A percentile compares a stretch with the other conserved stretches of the same genome.
Evolutionary conservation across 2,329 filamentous ascomycete species (phyloP).

Genomic region (Aquanectria penicillioides): DNA sequence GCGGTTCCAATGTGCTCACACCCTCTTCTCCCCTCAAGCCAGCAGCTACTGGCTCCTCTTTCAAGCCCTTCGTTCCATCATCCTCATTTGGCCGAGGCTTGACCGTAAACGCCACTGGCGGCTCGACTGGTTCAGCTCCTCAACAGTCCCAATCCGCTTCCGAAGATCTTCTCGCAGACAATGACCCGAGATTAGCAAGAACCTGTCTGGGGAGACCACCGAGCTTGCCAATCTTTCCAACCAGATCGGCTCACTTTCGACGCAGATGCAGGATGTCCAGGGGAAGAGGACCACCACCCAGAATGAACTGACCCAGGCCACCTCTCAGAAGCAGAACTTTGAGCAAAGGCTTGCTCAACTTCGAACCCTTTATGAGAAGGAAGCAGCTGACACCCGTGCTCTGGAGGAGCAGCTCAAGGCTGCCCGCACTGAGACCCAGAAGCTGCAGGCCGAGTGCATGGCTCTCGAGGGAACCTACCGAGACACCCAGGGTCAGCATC

Average conservation of each 20-base stretch:
- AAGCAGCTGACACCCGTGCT: conserved; percentile 85
- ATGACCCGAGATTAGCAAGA: conserved; percentile 88
- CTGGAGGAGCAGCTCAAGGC: conserved; percentile 84
- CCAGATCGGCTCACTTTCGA: conserved; percentile 89
- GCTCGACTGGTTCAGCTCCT: conserved; percentile 49
- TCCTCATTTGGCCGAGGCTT: conserved; percentile 91
- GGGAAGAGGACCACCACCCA: conserved; percentile 82
- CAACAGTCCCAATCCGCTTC: conserved; percentile 59
- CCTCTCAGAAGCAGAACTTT: conserved; percentile 90
- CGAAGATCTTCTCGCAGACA: conserved; percentile 91
- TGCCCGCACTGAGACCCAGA: conserved; percentile 83
- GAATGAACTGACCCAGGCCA: conserved; percentile 82
- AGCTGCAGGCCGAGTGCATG: conserved; percentile 84
- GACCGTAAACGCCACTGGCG: conserved; percentile 77
- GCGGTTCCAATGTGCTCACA: conserved; percentile 56
- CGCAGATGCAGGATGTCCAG: conserved; percentile 94
- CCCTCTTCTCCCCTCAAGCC: conserved; percentile 66
- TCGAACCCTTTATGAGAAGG: conserved; percentile 89
- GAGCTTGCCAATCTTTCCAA: conserved; percentile 97
- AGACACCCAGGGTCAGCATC: conserved; percentile 85
- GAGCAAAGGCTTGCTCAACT: conserved; percentile 89
- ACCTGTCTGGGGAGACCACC: conserved; percentile 86
- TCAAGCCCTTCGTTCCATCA: conserved; percentile 92
- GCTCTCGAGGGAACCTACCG: conserved; percentile 83
- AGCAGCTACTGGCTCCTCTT: conserved; percentile 61